Evolutionary conservation across 305 asterid species (phyloP).

Genomic region (Ruellia speciosa): DNA sequence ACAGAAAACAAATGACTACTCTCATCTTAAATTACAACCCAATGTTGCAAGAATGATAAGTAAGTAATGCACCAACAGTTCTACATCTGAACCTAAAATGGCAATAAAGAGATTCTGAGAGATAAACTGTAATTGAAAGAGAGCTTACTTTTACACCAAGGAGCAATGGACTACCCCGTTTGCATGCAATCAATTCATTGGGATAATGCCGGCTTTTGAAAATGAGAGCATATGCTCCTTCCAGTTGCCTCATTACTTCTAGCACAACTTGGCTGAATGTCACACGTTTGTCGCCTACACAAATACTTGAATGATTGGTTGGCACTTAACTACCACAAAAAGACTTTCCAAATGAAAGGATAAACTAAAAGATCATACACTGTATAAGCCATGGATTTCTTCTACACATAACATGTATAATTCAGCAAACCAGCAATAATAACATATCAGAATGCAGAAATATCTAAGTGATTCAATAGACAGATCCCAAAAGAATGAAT

Average conservation of each 20-base stretch:
- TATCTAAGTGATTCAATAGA: not conserved
- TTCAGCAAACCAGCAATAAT: not conserved
- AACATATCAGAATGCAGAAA: not conserved
- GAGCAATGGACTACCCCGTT: slow-evolving; percentile 95
- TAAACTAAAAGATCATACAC: not conserved
- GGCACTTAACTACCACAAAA: not conserved
- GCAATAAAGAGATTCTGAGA: slow-evolving; percentile 4
- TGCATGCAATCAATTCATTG: slow-evolving; percentile 90
- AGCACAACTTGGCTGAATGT: slow-evolving; percentile 94
- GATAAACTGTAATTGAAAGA: slow-evolving; percentile 1
- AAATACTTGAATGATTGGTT: slow-evolving; percentile 20
- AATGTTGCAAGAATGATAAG: too few relatives aligned
- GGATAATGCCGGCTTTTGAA: slow-evolving; percentile 92
- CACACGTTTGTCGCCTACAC: slow-evolving; percentile 69
- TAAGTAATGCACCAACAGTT: too few relatives aligned
- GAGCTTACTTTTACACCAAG: slow-evolving; percentile 90
- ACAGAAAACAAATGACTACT: not conserved
- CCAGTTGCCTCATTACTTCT: slow-evolving; percentile 94
- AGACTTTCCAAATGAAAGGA: not conserved
- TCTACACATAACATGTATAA: not conserved
- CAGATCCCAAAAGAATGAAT: not conserved
- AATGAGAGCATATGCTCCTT: slow-evolving; percentile 98
- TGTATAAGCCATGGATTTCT: not conserved
- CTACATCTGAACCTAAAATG: not conserved
- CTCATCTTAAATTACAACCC: too few relatives aligned